These are phyloP conservation scores for Sphaerobolus stellatus DNA, from an alignment of 1,284 basidiomycete species.

Conservation along the genomic window DNA sequence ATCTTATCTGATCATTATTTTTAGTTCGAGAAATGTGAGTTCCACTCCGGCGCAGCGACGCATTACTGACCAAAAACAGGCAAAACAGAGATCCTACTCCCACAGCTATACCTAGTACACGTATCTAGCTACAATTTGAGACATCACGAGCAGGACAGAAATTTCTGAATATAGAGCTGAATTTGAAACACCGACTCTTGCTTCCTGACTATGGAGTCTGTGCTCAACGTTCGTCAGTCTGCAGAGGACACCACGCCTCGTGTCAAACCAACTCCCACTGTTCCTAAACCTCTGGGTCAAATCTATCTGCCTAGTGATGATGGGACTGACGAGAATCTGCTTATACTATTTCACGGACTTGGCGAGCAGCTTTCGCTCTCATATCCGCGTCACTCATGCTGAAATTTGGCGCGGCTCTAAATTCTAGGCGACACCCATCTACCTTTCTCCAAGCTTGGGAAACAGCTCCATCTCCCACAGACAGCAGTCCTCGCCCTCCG, in stretches of 20 bases:
- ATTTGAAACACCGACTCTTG: constrained; percentile 5
- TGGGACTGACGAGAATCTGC: constrained; percentile 82
- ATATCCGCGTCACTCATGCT: constrained; percentile 3
- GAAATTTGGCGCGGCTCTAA: constrained; percentile 1
- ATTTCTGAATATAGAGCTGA: not conserved
- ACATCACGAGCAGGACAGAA: not conserved
- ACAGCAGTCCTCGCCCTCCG: constrained; percentile 81
- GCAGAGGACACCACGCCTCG: constrained; percentile 26
- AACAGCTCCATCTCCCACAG: constrained; percentile 77
- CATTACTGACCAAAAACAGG: not conserved
- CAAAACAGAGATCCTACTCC: too few relatives aligned
- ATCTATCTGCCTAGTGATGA: constrained; percentile 69
- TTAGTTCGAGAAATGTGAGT: constrained; percentile 49
- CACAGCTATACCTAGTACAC: too few relatives aligned
- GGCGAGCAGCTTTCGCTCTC: constrained; percentile 47
- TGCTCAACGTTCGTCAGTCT: constrained; percentile 2
- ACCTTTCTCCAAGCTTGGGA: constrained; percentile 75
- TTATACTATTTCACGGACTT: constrained; percentile 85
- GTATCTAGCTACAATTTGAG: not conserved
- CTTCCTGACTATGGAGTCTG: constrained; percentile 1
- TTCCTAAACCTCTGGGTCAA: constrained; percentile 54
- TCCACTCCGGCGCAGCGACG: not conserved
- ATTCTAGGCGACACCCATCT: constrained; percentile 74
- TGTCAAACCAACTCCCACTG: constrained; percentile 53
- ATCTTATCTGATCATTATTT: not conserved